Conservation (phyloP, 1,284 basidiomycete species). For the Stygiomarasmius scandens region DNA sequence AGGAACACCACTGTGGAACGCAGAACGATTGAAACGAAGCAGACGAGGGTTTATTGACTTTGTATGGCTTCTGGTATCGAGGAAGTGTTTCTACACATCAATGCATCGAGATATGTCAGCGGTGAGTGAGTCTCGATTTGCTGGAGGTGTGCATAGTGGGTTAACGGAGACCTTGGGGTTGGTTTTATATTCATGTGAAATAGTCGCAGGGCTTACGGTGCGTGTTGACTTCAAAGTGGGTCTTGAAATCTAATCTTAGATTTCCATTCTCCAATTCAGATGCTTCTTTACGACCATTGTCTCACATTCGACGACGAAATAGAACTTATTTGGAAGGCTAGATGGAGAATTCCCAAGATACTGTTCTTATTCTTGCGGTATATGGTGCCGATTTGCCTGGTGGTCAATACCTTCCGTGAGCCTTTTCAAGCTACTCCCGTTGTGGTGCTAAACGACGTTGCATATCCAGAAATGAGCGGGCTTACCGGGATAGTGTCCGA, state of each 20-base stretch:
- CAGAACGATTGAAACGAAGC: too few relatives aligned
- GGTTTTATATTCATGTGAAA: neutral
- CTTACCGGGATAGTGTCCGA: conserved; percentile 7
- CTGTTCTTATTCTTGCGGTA: conserved; percentile 52
- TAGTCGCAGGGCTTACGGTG: conserved; percentile 4
- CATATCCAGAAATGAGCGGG: conserved; percentile 30
- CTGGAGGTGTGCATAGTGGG: neutral
- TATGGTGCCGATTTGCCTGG: conserved; percentile 40
- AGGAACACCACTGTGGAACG: too few relatives aligned
- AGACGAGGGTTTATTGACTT: neutral
- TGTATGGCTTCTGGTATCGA: neutral
- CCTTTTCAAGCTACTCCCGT: conserved; percentile 1
- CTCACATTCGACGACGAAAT: conserved; percentile 50
- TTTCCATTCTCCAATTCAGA: conserved; percentile 22
- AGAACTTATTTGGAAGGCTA: conserved; percentile 47
- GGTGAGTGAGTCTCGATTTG: neutral
- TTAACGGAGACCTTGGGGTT: neutral
- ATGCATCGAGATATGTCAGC: conserved; percentile 2
- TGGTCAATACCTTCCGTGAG: conserved; percentile 42
- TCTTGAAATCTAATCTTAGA: too few relatives aligned
- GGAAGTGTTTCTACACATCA: neutral
- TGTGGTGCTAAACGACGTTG: neutral
- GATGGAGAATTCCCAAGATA: conserved; percentile 40
- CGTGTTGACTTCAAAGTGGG: neutral
- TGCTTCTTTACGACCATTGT: conserved; percentile 52